Evolutionary conservation across 2,329 filamentous ascomycete genomes (phyloP).

Genomic region (Massarina eburnea): DNA sequence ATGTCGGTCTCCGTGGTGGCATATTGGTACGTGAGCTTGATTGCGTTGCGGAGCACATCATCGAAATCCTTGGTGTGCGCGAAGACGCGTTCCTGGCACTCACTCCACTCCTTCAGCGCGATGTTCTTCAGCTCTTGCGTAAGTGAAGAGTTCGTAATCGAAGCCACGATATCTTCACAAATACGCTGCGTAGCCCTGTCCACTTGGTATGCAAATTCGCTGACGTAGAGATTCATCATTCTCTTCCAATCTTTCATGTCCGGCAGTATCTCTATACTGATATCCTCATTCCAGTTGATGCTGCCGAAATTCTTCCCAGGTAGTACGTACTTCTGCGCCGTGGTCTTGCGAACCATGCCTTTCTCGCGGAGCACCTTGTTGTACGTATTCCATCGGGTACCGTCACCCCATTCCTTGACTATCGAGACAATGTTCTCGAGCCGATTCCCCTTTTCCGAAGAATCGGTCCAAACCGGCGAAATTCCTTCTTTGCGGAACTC

Average conservation of each 20-base stretch:
- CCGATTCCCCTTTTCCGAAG: background rate
- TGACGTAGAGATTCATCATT: background rate
- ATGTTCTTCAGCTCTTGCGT: background rate
- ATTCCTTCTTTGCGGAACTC: slow-evolving; percentile 2
- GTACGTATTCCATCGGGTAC: slow-evolving; percentile 9
- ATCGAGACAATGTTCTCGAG: background rate
- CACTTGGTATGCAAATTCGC: background rate
- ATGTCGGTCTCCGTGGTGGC: slow-evolving; percentile 12
- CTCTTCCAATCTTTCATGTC: slow-evolving; percentile 4
- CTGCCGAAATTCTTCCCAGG: background rate
- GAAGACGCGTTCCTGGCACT: slow-evolving; percentile 1
- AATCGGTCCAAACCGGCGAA: background rate
- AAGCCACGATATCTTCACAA: background rate
- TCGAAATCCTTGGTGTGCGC: background rate
- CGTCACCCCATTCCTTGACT: slow-evolving; percentile 1
- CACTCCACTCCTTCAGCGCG: slow-evolving; percentile 10
- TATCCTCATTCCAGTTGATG: slow-evolving; percentile 16
- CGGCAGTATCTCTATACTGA: background rate
- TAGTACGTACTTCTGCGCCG: slow-evolving; percentile 2
- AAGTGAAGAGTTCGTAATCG: slow-evolving; percentile 4
- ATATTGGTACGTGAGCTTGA: slow-evolving; percentile 4
- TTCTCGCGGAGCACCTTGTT: slow-evolving; percentile 5
- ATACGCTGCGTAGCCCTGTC: background rate
- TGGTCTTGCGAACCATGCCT: slow-evolving; percentile 3
- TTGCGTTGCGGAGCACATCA: background rate